Evolutionary conservation across 2,329 filamentous ascomycete genomes (phyloP).

Genomic region (Pseudogymnoascus sp.): DNA sequence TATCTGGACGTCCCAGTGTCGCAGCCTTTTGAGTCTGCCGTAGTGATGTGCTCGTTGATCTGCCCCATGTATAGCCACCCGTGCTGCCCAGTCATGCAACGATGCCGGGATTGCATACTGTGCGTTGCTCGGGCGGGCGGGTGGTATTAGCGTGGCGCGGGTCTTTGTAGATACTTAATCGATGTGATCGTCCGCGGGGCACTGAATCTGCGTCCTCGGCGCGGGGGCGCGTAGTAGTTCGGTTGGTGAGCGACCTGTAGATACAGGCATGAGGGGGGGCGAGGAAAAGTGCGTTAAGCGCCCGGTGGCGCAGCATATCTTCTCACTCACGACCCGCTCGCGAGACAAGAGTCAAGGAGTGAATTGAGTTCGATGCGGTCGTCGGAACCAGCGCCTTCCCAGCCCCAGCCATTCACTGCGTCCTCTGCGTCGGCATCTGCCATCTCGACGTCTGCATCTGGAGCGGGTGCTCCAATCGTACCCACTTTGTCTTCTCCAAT

Average conservation of each 20-base stretch:
- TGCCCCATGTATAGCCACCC: background rate
- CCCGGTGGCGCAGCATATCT: background rate
- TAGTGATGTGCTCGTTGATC: background rate
- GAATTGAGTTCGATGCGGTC: conserved; percentile 47
- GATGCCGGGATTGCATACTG: background rate
- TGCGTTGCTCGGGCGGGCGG: background rate
- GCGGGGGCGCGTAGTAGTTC: background rate
- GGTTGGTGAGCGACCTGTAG: background rate
- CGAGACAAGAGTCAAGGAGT: conserved; percentile 35
- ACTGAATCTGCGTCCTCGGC: background rate
- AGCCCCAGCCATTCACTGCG: conserved; percentile 32
- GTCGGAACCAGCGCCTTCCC: conserved; percentile 50
- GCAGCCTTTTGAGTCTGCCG: background rate
- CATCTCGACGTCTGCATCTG: conserved; percentile 33
- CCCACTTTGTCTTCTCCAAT: conserved; percentile 23
- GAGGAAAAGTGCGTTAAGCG: background rate
- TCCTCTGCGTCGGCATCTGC: conserved; percentile 51
- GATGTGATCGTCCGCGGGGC: background rate
- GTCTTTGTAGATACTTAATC: background rate
- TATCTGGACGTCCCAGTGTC: background rate
- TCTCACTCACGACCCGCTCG: conserved; percentile 4
- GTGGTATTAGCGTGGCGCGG: background rate
- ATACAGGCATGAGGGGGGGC: background rate
- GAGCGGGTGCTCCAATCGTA: conserved; percentile 40
- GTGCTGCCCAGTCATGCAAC: background rate